These are phyloP conservation scores for Tylopilus vinaceipallidus DNA, from an alignment of 768 basidiomycete genomes.

Conservation along the genomic window DNA sequence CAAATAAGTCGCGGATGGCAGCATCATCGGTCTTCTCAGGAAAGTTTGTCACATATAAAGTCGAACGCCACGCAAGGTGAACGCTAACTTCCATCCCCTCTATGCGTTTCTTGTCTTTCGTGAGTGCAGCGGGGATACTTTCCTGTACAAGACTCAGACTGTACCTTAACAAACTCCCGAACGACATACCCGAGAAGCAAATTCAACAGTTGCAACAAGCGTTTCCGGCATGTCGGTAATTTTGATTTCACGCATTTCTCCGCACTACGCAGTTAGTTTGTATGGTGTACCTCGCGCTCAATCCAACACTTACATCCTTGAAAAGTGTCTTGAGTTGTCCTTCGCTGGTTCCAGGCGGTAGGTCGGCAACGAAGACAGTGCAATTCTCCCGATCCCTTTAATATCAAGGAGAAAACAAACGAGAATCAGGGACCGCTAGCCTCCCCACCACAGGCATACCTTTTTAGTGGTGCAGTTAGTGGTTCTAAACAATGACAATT, in stretches of 20 bases:
- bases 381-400: constrained; percentile 91
- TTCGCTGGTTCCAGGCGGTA: constrained; percentile 56
- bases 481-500: constrained; percentile 34
- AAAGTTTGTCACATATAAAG: constrained; percentile 95
- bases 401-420: background rate
- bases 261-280: constrained; percentile 61
- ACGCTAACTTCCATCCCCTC: constrained; percentile 76
- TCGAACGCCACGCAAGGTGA: constrained; percentile 90
- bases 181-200: constrained; percentile 50
- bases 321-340: constrained; percentile 73
- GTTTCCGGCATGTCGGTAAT: constrained; percentile 58
- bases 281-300: background rate
- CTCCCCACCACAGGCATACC: constrained; percentile 37
- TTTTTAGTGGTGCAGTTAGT: constrained; percentile 51
- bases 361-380: constrained; percentile 82
- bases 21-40: constrained; percentile 80
- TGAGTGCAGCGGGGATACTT: constrained; percentile 79
- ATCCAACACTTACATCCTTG: constrained; percentile 65
- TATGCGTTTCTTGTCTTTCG: constrained; percentile 92
- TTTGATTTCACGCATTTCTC: constrained; percentile 80
- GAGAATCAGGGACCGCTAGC: background rate
- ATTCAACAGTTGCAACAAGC: constrained; percentile 87
- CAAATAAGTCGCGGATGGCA: constrained; percentile 72
- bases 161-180: background rate
- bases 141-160: constrained; percentile 45